phyloP scores from a whole-genome alignment of 805 yeast species.

The Kodamaea jinghongensis region DNA sequence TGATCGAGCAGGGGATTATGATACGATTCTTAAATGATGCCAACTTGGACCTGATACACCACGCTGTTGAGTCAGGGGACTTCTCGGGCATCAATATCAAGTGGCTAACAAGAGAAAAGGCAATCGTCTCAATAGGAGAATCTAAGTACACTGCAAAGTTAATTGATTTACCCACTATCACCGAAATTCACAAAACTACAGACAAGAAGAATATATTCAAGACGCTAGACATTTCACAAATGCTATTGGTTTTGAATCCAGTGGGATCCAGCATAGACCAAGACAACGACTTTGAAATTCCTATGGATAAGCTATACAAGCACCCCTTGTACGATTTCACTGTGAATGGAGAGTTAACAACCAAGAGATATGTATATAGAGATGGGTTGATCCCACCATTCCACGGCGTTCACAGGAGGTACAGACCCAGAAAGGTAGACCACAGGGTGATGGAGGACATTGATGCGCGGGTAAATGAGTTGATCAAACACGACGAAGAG shows the following conservation, averaged over 20 bases:
- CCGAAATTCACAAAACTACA: constrained; percentile 84
- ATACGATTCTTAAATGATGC: constrained; percentile 70
- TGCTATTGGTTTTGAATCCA: constrained; percentile 64
- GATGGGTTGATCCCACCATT: constrained; percentile 86
- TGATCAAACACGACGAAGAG: constrained; percentile 71
- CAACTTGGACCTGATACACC: constrained; percentile 68
- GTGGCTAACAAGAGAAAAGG: constrained; percentile 81
- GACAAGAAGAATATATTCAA: constrained; percentile 88
- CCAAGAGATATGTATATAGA: constrained; percentile 49
- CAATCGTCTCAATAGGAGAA: constrained; percentile 68
- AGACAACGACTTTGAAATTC: constrained; percentile 48
- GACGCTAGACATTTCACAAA: constrained; percentile 81
- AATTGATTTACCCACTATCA: constrained; percentile 84
- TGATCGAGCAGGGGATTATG: constrained; percentile 81
- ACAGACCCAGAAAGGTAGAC: constrained; percentile 69
- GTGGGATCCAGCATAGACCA: constrained; percentile 28
- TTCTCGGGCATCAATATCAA: constrained; percentile 67
- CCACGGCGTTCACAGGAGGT: constrained; percentile 62
- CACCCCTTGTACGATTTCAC: constrained; percentile 41
- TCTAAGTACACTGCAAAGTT: constrained; percentile 76
- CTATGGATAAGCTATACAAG: constrained; percentile 27
- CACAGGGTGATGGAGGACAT: constrained; percentile 72
- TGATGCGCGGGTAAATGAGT: constrained; percentile 74
- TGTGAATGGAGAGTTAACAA: constrained; percentile 39
- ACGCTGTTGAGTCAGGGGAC: constrained; percentile 77